Base-by-base conservation (phyloP, 768 basidiomycete genomes). In the Rhizopogon rudus region DNA sequence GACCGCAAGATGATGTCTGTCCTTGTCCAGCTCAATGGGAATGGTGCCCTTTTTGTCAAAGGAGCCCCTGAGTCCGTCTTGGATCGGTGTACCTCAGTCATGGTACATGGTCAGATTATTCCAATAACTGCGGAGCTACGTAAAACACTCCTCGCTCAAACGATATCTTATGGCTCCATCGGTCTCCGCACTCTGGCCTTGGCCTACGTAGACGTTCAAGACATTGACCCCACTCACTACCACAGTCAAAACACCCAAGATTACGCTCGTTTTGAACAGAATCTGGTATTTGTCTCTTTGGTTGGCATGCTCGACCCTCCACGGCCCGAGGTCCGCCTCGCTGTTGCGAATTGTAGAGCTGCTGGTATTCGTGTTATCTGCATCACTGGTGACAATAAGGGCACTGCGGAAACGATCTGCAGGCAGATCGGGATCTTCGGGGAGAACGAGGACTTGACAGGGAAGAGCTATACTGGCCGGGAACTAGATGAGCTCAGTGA, bases 1-100 rank as follows among this genome's bases (percentile, higher is more conserved):
- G 96, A 98, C 72, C 88, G 96, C 66, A 99, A 98, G 75, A 96
- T 95, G 85, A 98, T 98, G 96, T 97, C 96, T 20, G 95, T 98
- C 51, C 83, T 98, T 50, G 90, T 92, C 40, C 81, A 75, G 57
- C 78, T 84, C 53, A 81, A 84, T 54, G 81, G 80, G 1, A 71
- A 71, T 5, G 90, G 91, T n/a, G 81, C 88, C 7, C 78, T 98
- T 5, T 89, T 95, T 67, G 93, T 88, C 69, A 98, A 98, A 71
- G 96, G 96, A 39, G 96, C 96, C 3, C 96, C 96, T 6, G 96
- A 99, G 74, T 89, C 91, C 22, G 87, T 99, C 40, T 76, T 99
- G 56, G 94, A 97, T 49, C 84, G 91, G 42, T 97, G 94, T 71
- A 83, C 83, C 4, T 83, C 83, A 37, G 84, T 85, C 29, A 77